Evolutionary conservation across 805 yeast species (phyloP).

Genomic region (Candida michaelii): DNA sequence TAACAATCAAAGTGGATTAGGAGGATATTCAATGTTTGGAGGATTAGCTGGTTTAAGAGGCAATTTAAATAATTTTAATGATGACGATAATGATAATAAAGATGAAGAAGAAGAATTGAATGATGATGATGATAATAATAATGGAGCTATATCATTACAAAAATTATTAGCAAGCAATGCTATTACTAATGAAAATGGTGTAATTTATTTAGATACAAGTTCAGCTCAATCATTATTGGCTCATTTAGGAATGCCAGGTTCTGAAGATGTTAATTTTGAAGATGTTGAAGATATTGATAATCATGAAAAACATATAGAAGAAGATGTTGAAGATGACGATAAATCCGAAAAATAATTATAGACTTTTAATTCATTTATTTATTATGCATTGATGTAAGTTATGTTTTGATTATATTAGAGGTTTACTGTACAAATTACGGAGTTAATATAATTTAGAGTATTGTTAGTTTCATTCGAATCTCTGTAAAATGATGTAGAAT

Average conservation of each 20-base stretch:
- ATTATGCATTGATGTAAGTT: neutral
- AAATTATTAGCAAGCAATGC: constrained; percentile 47
- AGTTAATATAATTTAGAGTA: constrained; percentile 2
- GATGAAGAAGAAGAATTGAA: constrained; percentile 26
- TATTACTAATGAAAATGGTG: constrained; percentile 60
- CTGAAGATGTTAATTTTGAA: constrained; percentile 27
- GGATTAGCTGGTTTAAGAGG: constrained; percentile 20
- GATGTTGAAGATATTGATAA: constrained; percentile 25
- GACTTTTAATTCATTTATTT: constrained; percentile 3
- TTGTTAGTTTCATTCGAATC: too few relatives aligned
- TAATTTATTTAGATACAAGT: constrained; percentile 62
- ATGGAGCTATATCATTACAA: constrained; percentile 45
- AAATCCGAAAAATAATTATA: constrained; percentile 3
- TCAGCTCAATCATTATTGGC: constrained; percentile 65
- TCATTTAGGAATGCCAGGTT: constrained; percentile 41
- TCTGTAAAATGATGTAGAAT: too few relatives aligned
- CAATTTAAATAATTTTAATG: constrained; percentile 32
- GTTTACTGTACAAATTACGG: constrained; percentile 6
- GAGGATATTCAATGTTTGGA: constrained; percentile 25
- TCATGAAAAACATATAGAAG: constrained; percentile 33
- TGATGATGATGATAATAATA: constrained; percentile 24
- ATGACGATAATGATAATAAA: constrained; percentile 21
- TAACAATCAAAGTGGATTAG: constrained; percentile 15
- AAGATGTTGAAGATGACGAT: constrained; percentile 16
- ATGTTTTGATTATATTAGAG: constrained; percentile 3